Evolutionary conservation across 2,329 filamentous ascomycete species (phyloP).

Genomic region (Balansia obtecta): DNA sequence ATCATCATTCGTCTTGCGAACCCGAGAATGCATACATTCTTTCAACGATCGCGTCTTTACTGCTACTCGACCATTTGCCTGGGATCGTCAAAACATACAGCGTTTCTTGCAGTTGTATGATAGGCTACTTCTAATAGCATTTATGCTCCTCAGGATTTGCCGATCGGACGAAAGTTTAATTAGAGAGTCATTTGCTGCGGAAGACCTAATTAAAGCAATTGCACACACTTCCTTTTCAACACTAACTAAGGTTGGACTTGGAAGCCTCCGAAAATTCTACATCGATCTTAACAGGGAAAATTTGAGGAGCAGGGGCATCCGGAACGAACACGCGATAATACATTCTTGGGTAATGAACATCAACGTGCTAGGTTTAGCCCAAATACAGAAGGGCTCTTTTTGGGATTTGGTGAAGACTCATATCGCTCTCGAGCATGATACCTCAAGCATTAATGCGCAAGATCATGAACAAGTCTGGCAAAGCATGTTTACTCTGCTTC

Average conservation of each 20-base stretch:
- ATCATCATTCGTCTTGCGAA: slow-evolving; percentile 30
- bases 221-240: slow-evolving; percentile 24
- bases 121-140: slow-evolving; percentile 19
- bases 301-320: slow-evolving; percentile 39
- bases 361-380: slow-evolving; percentile 36
- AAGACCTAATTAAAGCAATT: slow-evolving; percentile 34
- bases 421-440: slow-evolving; percentile 23
- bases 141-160: slow-evolving; percentile 31
- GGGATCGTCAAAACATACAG: slow-evolving; percentile 1
- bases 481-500: slow-evolving; percentile 46
- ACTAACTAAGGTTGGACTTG: slow-evolving; percentile 31
- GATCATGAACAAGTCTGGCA: slow-evolving; percentile 46
- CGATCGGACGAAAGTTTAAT: slow-evolving; percentile 20
- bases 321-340: slow-evolving; percentile 28
- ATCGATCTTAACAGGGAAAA: slow-evolving; percentile 31
- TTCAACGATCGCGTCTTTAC: slow-evolving; percentile 23
- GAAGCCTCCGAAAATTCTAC: slow-evolving; percentile 33
- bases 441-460: slow-evolving; percentile 28
- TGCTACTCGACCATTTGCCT: slow-evolving; percentile 6
- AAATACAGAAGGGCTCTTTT: slow-evolving; percentile 41
- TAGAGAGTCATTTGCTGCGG: slow-evolving; percentile 29
- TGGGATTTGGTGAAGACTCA: slow-evolving; percentile 44
- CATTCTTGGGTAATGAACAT: slow-evolving; percentile 49
- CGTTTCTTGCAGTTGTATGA: slow-evolving; percentile 16
- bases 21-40: slow-evolving; percentile 28